Evolutionary conservation across 345 rosid genomes (phyloP).

Genomic region (Clausena lansium): DNA sequence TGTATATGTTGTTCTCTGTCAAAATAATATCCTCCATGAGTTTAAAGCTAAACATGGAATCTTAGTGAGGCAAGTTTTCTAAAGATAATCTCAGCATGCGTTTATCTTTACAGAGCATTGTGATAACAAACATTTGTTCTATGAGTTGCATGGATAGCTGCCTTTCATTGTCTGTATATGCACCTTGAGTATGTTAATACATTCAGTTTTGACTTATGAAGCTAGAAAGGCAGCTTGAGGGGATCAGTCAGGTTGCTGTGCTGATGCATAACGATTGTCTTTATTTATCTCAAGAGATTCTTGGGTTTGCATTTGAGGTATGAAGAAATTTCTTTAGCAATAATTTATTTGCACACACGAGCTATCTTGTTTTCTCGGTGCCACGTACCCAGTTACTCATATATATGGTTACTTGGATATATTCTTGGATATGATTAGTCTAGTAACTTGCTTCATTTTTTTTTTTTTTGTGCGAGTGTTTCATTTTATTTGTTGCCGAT

Average conservation of each 20-base stretch:
- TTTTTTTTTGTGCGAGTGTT: too few species aligned
- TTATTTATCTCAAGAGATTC: constrained; percentile 82
- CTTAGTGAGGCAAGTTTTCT: neutral
- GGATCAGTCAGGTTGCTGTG: constrained; percentile 85
- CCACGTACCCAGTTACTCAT: neutral
- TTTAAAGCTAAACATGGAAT: neutral
- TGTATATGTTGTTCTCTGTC: neutral
- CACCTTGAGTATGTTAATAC: constrained; percentile 18
- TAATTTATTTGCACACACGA: neutral
- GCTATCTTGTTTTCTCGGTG: neutral
- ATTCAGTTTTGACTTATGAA: constrained; percentile 51
- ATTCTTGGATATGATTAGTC: neutral
- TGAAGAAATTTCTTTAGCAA: constrained; percentile 6
- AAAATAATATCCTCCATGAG: neutral
- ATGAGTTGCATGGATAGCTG: neutral
- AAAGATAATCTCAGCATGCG: neutral
- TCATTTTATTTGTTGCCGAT: neutral
- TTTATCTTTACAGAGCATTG: neutral
- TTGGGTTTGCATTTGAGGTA: constrained; percentile 95
- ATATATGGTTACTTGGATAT: neutral
- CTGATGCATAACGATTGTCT: constrained; percentile 93
- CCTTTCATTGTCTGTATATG: neutral
- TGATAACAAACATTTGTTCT: neutral
- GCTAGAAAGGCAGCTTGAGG: constrained; percentile 92
- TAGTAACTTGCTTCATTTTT: neutral